A percentile compares a stretch with the other conserved stretches of the same genome.
Conservation (phyloP, 108 stramenopile genomes). For the Cyclotella kingstonii region DNA sequence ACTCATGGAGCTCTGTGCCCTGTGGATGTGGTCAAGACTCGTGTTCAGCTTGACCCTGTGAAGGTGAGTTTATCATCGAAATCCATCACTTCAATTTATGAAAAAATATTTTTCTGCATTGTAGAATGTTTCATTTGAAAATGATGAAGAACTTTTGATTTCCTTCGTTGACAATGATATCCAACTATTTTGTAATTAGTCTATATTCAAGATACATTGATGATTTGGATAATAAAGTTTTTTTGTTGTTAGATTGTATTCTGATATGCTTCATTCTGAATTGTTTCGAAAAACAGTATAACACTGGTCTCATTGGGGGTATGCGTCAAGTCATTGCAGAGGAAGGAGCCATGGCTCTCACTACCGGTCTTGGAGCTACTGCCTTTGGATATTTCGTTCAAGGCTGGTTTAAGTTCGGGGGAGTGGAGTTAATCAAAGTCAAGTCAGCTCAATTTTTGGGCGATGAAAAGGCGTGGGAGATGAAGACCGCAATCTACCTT, state of each 20-base stretch:
- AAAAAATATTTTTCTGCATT: background rate
- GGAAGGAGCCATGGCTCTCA: conserved; percentile 93
- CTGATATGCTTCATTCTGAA: background rate
- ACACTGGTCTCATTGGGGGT: conserved; percentile 90
- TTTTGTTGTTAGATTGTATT: background rate
- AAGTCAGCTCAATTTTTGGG: conserved; percentile 81
- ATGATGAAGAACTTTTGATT: no score
- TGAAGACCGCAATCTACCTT: conserved; percentile 93
- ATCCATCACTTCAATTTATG: background rate
- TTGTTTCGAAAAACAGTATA: conserved; percentile 59
- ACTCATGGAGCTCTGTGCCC: conserved; percentile 96
- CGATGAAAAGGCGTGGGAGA: conserved; percentile 92
- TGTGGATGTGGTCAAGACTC: conserved; percentile 97
- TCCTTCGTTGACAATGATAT: no score
- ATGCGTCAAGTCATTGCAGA: conserved; percentile 86
- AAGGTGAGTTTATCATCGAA: conserved; percentile 50
- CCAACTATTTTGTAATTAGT: no score
- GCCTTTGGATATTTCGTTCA: conserved; percentile 96
- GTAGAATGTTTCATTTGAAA: no score
- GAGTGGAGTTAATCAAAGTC: conserved; percentile 97
- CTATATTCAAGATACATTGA: no score
- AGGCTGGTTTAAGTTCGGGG: conserved; percentile 99
- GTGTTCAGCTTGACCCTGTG: conserved; percentile 91
- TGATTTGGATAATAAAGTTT: no score
- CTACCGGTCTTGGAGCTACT: conserved; percentile 97